Evolutionary conservation across 768 basidiomycete genomes (phyloP).

Genomic region (Russula brevipes): DNA sequence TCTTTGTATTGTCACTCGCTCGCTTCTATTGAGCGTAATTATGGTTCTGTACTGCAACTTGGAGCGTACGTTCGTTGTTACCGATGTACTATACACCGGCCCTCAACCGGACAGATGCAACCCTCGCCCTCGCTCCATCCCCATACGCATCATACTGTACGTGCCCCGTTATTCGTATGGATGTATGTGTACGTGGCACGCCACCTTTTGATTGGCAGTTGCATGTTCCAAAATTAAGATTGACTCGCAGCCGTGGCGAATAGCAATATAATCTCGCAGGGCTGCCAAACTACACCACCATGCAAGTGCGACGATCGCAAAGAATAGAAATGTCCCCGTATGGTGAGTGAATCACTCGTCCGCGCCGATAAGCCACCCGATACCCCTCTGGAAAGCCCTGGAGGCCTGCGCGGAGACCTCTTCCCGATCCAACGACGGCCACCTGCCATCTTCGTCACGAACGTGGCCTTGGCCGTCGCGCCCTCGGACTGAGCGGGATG

Average conservation of each 20-base stretch:
- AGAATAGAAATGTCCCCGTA: too few species aligned
- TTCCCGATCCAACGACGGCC: slow-evolving; percentile 41
- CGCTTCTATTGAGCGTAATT: background rate
- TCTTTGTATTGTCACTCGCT: slow-evolving; percentile 3
- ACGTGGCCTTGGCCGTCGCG: slow-evolving; percentile 35
- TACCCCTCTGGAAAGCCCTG: slow-evolving; percentile 78
- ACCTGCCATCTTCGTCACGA: slow-evolving; percentile 34
- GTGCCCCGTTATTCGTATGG: too few species aligned
- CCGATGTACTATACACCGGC: background rate
- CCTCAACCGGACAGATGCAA: background rate
- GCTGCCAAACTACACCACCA: too few species aligned
- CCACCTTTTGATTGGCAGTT: too few species aligned
- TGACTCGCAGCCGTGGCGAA: too few species aligned
- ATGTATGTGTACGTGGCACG: too few species aligned
- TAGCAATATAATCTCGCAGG: too few species aligned
- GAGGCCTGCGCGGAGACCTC: slow-evolving; percentile 73
- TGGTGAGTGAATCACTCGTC: slow-evolving; percentile 42
- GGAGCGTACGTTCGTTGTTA: background rate
- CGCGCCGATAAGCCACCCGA: slow-evolving; percentile 93
- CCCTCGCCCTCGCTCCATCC: background rate
- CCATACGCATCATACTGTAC: background rate
- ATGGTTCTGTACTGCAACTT: slow-evolving; percentile 5
- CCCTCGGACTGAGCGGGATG: slow-evolving; percentile 56
- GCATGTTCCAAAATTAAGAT: too few species aligned
- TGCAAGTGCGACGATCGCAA: too few species aligned